phyloP scores from a whole-genome alignment of 139 green algal genomes.

The Micractinium sp. region DNA sequence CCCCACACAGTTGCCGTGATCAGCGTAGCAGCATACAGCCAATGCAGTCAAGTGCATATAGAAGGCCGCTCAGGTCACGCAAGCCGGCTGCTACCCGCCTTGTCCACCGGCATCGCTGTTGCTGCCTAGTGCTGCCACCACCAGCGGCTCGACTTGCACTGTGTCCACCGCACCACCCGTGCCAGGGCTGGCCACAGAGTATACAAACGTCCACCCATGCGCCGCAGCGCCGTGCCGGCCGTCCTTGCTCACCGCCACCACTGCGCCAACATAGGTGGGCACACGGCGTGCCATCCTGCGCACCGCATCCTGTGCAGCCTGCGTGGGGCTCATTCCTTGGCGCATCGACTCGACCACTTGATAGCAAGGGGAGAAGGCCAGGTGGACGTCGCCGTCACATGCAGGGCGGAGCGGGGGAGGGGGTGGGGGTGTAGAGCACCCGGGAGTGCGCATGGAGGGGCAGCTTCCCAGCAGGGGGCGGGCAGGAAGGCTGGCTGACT shows the following conservation, averaged over 20 bases:
- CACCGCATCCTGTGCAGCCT: constrained; percentile 65
- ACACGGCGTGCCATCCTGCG: constrained; percentile 50
- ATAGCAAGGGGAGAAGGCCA: constrained; percentile 82
- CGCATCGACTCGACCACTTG: constrained; percentile 76
- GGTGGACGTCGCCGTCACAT: constrained; percentile 78
- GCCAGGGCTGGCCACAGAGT: neutral
- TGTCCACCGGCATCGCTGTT: too few relatives aligned
- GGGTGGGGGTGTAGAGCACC: neutral
- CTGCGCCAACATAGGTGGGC: constrained; percentile 55
- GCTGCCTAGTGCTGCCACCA: neutral
- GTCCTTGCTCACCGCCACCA: constrained; percentile 49
- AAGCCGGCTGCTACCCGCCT: too few relatives aligned
- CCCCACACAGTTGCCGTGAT: too few relatives aligned
- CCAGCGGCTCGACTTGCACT: neutral
- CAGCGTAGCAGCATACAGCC: too few relatives aligned
- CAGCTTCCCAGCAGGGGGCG: too few relatives aligned
- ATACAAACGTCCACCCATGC: constrained; percentile 41
- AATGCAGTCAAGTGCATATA: too few relatives aligned
- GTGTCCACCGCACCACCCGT: neutral
- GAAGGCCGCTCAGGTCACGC: too few relatives aligned
- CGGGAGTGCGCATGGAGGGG: neutral
- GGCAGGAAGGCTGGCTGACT: neutral
- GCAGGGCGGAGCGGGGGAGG: neutral
- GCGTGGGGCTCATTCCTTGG: constrained; percentile 48
- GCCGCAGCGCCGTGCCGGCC: constrained; percentile 52